These are phyloP conservation scores for Polymyxa betae DNA, from an alignment of 208 protist genomes.

Conservation along the genomic window DNA sequence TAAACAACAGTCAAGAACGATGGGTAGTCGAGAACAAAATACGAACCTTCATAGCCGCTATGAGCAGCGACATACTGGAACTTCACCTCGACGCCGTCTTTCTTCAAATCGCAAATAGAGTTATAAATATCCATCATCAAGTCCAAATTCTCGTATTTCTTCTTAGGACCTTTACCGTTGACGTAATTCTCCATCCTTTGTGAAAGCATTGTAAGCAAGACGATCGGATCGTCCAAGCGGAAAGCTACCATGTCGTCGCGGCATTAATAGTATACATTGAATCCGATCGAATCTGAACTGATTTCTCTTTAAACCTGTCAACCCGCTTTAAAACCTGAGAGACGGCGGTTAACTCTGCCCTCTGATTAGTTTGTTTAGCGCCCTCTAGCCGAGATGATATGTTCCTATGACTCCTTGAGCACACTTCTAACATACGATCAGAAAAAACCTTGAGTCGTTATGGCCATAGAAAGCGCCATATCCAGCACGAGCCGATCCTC, in stretches of 20 bases:
- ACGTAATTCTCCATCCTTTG: not conserved
- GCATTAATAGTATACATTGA: conserved; percentile 40
- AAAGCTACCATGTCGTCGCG: not conserved
- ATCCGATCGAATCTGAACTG: conserved; percentile 9
- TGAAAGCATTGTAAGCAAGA: not conserved
- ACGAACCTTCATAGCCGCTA: not conserved
- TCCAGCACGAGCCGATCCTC: not conserved
- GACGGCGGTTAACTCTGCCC: conserved; percentile 16
- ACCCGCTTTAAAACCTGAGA: not conserved
- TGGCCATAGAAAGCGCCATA: conserved; percentile 45
- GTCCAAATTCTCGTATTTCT: conserved; percentile 27
- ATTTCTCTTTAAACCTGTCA: not conserved
- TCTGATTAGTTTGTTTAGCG: not conserved
- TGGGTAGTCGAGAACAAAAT: not conserved
- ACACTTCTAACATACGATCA: not conserved
- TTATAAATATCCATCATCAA: conserved; percentile 20
- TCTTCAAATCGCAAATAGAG: not conserved
- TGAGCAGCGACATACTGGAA: conserved; percentile 37
- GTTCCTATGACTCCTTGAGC: not conserved
- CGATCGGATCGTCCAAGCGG: not conserved
- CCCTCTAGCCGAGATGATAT: not conserved
- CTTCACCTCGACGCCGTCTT: not conserved
- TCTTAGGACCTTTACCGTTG: not conserved
- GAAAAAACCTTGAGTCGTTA: not conserved
- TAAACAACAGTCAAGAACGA: not conserved